Base-by-base conservation (phyloP, 1,284 basidiomycete species). In the Exobasidium cylindrosporum region DNA sequence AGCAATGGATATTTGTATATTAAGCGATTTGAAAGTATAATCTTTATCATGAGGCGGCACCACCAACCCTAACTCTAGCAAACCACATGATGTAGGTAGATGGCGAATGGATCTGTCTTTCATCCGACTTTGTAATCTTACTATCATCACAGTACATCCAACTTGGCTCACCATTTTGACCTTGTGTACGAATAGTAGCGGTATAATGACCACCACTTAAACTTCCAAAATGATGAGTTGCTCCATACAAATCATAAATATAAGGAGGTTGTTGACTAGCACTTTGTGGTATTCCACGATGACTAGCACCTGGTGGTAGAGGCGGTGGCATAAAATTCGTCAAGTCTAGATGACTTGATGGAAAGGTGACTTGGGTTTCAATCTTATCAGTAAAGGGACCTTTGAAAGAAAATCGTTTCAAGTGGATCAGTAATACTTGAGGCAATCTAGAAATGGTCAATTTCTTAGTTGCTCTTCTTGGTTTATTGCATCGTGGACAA, bases 351-450 rank as follows among this genome's bases (percentile, higher is more conserved):
- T 82, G 82, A 2, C 87, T 62, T 90, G 83, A 63, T 6, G 95
- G 95, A 81, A 92, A 98, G 65, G 73, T 71, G 6, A 69, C 62
- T n/a, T 47, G 73, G 0, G 68, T 63, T 45, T 62, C 59, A 32
- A 82, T 79, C 83, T 97, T 97, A 83, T 97, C 93, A 53, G 92
- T 94, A 81, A 95, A 96, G 1, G 88, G 88, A 0, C 93, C 93
- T 69, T 91, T 89, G 67, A 89, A 89, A 53, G 90, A 90, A 82
- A 98, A 99, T 32, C 96, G 87, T 78, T 98, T 99, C 46, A 99
- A 85, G 76, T 97, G 94, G 70, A 99, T 93, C 66, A 99, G 84
- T 13, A 99, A 85, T n/a, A 58, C 63, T 0, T 93, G 93, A 0
- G 96, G 96, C 11, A 98, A 84, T 14, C 95, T 88, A 1, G 94